Evolutionary conservation across 2,329 filamentous ascomycete species (phyloP).

Genomic region (Xylaria multiplex): DNA sequence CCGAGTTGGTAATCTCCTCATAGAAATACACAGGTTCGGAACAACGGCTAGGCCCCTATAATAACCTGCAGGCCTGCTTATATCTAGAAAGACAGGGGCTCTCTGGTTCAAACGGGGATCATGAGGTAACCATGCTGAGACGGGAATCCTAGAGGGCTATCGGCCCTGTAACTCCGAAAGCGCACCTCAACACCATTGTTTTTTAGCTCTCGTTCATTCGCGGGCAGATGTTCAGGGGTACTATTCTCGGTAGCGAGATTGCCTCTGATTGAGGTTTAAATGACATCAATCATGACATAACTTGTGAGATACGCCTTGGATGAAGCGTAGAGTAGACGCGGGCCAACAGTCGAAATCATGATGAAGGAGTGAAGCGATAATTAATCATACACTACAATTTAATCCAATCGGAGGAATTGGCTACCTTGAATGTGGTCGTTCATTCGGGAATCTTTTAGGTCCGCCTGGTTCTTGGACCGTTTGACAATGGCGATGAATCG

Average conservation of each 20-base stretch:
- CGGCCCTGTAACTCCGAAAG: constrained; percentile 33
- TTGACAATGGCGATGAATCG: constrained; percentile 45
- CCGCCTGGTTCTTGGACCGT: constrained; percentile 29
- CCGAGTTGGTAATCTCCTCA: constrained; percentile 12
- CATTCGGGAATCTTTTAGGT: not conserved
- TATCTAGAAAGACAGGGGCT: constrained; percentile 19
- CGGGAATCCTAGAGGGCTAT: constrained; percentile 18
- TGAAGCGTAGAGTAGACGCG: not conserved
- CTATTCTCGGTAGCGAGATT: not conserved
- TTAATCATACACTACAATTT: too few species aligned
- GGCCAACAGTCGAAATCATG: not conserved
- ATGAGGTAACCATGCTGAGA: constrained; percentile 13
- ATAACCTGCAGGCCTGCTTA: constrained; percentile 26
- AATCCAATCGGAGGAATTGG: not conserved
- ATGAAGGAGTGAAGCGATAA: not conserved
- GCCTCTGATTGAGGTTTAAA: not conserved
- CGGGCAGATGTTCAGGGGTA: too few species aligned
- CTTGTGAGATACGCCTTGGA: too few species aligned
- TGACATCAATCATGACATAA: not conserved
- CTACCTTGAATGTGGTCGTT: not conserved
- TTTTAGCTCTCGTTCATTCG: not conserved
- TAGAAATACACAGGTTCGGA: constrained; percentile 19
- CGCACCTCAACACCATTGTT: not conserved
- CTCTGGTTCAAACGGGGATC: constrained; percentile 17
- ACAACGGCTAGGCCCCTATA: constrained; percentile 27